Conservation (phyloP, 2,329 filamentous ascomycete species). For the Colletotrichum agaves region DNA sequence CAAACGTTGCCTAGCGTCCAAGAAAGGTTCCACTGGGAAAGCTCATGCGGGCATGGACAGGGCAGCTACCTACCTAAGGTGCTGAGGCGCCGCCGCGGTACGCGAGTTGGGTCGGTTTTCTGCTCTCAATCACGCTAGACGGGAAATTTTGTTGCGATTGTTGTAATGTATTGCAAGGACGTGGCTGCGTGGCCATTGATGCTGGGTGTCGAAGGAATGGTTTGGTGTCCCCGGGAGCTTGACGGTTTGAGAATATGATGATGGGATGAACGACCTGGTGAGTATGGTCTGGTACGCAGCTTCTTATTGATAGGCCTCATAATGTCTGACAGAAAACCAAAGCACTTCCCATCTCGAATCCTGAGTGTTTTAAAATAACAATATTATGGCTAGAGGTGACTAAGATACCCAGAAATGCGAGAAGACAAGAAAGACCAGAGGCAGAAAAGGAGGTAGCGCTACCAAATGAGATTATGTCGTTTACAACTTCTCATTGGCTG, state of each 20-base stretch:
- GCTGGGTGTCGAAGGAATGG: not conserved
- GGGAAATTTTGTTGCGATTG: not conserved
- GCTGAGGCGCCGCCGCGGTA: not conserved
- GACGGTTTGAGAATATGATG: not conserved
- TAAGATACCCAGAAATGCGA: no score
- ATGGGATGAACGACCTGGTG: conserved; percentile 3
- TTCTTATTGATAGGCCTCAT: no score
- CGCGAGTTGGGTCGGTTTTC: not conserved
- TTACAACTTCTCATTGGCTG: conserved; percentile 13
- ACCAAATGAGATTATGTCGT: not conserved
- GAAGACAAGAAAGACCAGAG: no score
- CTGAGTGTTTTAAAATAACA: no score
- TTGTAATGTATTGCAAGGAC: conserved; percentile 1
- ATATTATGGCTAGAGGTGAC: no score
- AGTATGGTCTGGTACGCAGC: not conserved
- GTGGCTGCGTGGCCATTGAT: conserved; percentile 4
- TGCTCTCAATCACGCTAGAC: not conserved
- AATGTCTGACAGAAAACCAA: no score
- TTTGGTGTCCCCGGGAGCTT: no score
- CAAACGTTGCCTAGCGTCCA: conserved; percentile 23
- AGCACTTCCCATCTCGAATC: no score
- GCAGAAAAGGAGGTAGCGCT: no score
- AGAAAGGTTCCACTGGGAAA: conserved; percentile 15
- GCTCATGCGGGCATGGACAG: conserved; percentile 31
- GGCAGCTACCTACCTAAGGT: not conserved